phyloP scores from a whole-genome alignment of 2,329 filamentous ascomycete species.

The Orbilia brochopaga region DNA sequence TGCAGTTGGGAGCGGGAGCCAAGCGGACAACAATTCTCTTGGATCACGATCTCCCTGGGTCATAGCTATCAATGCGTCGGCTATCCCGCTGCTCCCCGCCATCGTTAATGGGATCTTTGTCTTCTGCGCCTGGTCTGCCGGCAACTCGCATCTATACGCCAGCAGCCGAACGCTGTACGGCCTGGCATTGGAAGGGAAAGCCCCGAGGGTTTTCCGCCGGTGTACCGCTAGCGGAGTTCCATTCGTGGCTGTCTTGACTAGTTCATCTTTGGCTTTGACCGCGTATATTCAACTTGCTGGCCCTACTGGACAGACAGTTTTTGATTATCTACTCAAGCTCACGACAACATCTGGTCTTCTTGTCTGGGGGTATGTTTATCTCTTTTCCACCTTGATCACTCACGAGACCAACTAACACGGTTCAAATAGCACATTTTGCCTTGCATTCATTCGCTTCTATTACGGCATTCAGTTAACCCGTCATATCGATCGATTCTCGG shows the following conservation, averaged over 20 bases:
- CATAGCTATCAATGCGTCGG: slow-evolving; percentile 72
- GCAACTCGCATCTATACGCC: slow-evolving; percentile 69
- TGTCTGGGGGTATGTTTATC: slow-evolving; percentile 62
- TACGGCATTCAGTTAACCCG: slow-evolving; percentile 48
- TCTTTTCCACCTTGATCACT: slow-evolving; percentile 62
- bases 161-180: slow-evolving; percentile 68
- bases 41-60: slow-evolving; percentile 67
- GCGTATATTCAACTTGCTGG: slow-evolving; percentile 66
- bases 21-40: slow-evolving; percentile 54
- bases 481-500: slow-evolving; percentile 47
- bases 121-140: slow-evolving; percentile 72
- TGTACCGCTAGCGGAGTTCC: slow-evolving; percentile 64
- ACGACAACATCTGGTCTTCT: slow-evolving; percentile 69
- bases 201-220: slow-evolving; percentile 65
- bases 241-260: slow-evolving; percentile 66
- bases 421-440: slow-evolving; percentile 37
- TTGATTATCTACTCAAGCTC: slow-evolving; percentile 69
- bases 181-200: slow-evolving; percentile 67
- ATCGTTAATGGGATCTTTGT: slow-evolving; percentile 79
- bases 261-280: slow-evolving; percentile 64
- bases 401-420: slow-evolving; percentile 66
- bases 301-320: slow-evolving; percentile 67
- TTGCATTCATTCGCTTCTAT: slow-evolving; percentile 50
- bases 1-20: slow-evolving; percentile 21
- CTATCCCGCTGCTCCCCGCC: slow-evolving; percentile 70